Evolutionary conservation across 2,329 filamentous ascomycete species (phyloP).

Genomic region (Metarhizium album): DNA sequence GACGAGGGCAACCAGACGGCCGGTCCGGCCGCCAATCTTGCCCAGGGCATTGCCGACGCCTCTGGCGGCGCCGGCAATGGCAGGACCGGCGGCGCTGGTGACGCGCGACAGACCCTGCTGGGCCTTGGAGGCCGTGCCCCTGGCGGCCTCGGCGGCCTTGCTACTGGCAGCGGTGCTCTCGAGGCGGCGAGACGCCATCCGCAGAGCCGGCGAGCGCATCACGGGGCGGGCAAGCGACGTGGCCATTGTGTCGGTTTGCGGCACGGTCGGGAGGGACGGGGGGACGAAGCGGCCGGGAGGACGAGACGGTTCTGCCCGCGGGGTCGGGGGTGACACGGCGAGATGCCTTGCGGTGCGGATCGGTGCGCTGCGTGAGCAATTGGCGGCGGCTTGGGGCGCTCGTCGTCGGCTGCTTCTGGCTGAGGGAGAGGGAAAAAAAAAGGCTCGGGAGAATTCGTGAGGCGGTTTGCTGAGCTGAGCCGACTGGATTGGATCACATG

Average conservation of each 20-base stretch:
- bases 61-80: conserved; percentile 61
- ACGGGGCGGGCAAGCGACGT: conserved; percentile 31
- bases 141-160: conserved; percentile 27
- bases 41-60: conserved; percentile 55
- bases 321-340: background rate
- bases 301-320: background rate
- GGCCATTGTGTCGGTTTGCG: conserved; percentile 15
- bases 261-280: conserved; percentile 3
- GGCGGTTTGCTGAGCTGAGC: conserved; percentile 16
- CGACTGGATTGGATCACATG: conserved; percentile 10
- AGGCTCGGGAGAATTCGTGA: conserved; percentile 37
- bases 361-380: conserved; percentile 19
- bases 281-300: no score
- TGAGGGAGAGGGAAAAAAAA: conserved; percentile 28
- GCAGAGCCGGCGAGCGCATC: conserved; percentile 35
- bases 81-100: conserved; percentile 67
- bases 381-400: conserved; percentile 19
- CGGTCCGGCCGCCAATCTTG: conserved; percentile 75
- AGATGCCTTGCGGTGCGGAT: background rate
- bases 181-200: conserved; percentile 43
- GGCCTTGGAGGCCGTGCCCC: conserved; percentile 38
- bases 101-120: conserved; percentile 75
- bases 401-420: conserved; percentile 11
- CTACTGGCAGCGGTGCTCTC: conserved; percentile 42
- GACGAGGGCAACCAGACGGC: conserved; percentile 64